Percentiles rank a stretch among this genome's conserved stretches.
Conservation (phyloP, 371 early-diverging fungal genomes). For the Batkoa obscura region DNA sequence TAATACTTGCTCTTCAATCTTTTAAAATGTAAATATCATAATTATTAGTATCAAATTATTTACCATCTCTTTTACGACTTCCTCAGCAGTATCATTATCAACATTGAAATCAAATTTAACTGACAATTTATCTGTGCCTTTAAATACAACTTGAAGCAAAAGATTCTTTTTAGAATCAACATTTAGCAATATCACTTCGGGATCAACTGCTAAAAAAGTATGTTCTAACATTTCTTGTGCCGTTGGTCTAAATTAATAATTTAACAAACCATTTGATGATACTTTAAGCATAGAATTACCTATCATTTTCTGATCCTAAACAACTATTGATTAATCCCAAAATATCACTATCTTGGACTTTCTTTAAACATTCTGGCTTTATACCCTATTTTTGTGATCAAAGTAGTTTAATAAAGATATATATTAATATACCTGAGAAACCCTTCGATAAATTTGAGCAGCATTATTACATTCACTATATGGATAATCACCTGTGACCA, state of each 20-base stretch:
- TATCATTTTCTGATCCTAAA: conserved; percentile 43
- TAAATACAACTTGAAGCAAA: conserved; percentile 59
- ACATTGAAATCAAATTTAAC: conserved; percentile 81
- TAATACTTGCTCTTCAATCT: conserved; percentile 63
- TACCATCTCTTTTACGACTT: conserved; percentile 73
- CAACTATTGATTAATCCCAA: conserved; percentile 56
- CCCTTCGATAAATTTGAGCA: conserved; percentile 71
- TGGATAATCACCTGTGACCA: conserved; percentile 78
- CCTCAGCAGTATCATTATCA: conserved; percentile 74
- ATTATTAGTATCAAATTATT: neutral
- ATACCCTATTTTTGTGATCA: conserved; percentile 20
- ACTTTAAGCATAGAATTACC: conserved; percentile 15
- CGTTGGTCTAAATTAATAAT: conserved; percentile 20
- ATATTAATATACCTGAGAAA: conserved; percentile 11
- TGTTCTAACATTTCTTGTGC: conserved; percentile 61
- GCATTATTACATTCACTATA: conserved; percentile 76
- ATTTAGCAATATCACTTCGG: conserved; percentile 44
- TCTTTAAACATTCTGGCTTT: conserved; percentile 55
- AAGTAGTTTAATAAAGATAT: neutral
- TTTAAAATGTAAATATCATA: neutral
- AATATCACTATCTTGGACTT: conserved; percentile 50
- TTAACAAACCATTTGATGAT: neutral
- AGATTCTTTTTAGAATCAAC: conserved; percentile 40
- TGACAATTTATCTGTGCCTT: conserved; percentile 54
- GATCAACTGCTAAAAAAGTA: conserved; percentile 62